phyloP scores from a whole-genome alignment of 2,329 filamentous ascomycete species.

The Neopestalotiopsis rosae region DNA sequence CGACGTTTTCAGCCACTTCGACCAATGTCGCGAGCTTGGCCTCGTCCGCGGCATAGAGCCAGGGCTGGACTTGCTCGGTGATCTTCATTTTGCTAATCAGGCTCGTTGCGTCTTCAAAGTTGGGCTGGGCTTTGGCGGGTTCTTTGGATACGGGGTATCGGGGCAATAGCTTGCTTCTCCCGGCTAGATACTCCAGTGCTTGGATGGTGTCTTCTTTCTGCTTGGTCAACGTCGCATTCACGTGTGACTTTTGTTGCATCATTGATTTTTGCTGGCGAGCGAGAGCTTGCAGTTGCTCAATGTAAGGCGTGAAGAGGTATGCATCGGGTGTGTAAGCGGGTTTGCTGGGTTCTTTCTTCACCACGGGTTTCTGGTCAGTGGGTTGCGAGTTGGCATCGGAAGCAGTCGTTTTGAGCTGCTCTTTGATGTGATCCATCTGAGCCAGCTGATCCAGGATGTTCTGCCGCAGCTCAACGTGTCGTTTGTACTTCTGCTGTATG shows the following conservation, averaged over 20 bases:
- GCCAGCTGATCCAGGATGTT: constrained; percentile 49
- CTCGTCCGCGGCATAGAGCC: constrained; percentile 65
- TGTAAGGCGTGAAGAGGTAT: constrained; percentile 61
- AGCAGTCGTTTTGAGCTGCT: constrained; percentile 18
- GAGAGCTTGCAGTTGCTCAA: constrained; percentile 57
- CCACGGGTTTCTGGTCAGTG: neutral
- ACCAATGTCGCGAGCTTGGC: constrained; percentile 65
- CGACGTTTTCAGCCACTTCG: constrained; percentile 62
- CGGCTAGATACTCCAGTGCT: constrained; percentile 57
- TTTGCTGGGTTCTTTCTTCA: neutral
- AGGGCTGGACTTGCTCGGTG: constrained; percentile 52
- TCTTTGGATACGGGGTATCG: constrained; percentile 50
- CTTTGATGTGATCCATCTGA: constrained; percentile 26
- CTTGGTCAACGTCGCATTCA: constrained; percentile 54
- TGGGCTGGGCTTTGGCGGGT: constrained; percentile 39
- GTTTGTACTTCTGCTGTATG: constrained; percentile 59
- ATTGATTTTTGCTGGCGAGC: constrained; percentile 62
- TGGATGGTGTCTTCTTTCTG: constrained; percentile 57
- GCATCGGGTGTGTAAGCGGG: constrained; percentile 28
- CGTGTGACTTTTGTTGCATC: constrained; percentile 63
- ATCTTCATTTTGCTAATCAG: constrained; percentile 41
- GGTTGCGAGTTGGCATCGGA: neutral
- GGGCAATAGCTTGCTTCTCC: constrained; percentile 67
- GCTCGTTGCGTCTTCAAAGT: constrained; percentile 50
- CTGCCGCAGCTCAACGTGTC: constrained; percentile 57